Evolutionary conservation across 371 early-diverging fungal genomes (phyloP).

Genomic region (Catenaria anguillulae): DNA sequence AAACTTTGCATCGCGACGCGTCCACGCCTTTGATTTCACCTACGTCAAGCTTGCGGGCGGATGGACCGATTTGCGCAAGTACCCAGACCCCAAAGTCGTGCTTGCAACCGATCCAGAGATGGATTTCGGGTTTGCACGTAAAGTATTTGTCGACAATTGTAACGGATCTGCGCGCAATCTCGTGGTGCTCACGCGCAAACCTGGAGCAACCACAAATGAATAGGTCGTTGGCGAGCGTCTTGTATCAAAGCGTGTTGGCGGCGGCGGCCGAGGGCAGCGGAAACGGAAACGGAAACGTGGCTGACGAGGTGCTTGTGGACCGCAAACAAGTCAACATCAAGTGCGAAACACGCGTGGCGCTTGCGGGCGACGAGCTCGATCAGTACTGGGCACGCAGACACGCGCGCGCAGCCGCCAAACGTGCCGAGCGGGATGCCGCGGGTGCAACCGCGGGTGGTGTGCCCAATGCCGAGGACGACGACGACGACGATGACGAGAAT

Average conservation of each 20-base stretch:
- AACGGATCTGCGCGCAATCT: constrained; percentile 35
- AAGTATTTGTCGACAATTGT: constrained; percentile 63
- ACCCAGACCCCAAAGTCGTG: constrained; percentile 61
- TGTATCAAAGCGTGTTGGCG: too few relatives aligned
- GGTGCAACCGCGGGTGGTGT: constrained; percentile 68
- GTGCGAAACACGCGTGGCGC: constrained; percentile 46
- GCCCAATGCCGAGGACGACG: constrained; percentile 23
- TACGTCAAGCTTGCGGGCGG: constrained; percentile 48
- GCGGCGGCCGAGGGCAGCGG: too few relatives aligned
- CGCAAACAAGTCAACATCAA: too few relatives aligned
- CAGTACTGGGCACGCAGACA: constrained; percentile 41
- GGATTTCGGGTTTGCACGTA: constrained; percentile 63
- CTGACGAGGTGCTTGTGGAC: too few relatives aligned
- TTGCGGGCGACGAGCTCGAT: constrained; percentile 77
- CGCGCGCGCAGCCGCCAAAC: too few relatives aligned
- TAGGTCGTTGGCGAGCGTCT: too few relatives aligned
- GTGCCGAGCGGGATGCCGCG: too few relatives aligned
- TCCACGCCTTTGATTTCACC: constrained; percentile 80
- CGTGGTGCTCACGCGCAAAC: constrained; percentile 62
- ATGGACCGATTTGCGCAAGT: constrained; percentile 52
- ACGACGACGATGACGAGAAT: constrained; percentile 9
- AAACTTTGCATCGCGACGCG: constrained; percentile 52
- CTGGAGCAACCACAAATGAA: too few relatives aligned
- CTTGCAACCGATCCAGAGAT: constrained; percentile 61
- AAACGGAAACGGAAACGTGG: too few relatives aligned